Evolutionary conservation across 140 eudicot species (phyloP), one percentile per base, ranked within the genome.

Genomic region (Anethum foeniculum): DNA sequence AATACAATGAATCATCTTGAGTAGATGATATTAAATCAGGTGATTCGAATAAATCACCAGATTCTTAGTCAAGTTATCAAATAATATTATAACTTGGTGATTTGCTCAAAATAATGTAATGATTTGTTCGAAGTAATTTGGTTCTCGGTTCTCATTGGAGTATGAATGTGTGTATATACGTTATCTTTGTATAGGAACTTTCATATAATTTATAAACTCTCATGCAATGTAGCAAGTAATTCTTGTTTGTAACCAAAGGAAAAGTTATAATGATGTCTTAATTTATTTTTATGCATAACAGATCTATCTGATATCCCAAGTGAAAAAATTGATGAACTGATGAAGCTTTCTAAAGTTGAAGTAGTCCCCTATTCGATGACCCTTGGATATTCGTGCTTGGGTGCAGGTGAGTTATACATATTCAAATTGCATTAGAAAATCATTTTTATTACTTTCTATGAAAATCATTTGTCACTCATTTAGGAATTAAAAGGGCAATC

Each of bases 361-460:
- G 91, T 93, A 9, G 93, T 90, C 82, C 99, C 98, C 18, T 90
- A 93, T 83, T 90, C 97, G 14, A 16, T 96, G 84, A 91, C 93
- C 21, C 99, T 96, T 48, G 98, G 96, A 68, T 96, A 96, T 88
- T 93, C 99, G 15, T 93, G 88, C 75, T 96, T 97, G 98, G 85
- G 91, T 60, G 94, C 98, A 87, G 99, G 99, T 96, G 80, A 89
- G 62, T 81, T 67, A 81, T 58, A 39, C 9, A 23, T 47, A 34
- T 82, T 82, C 15, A 72, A 41, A 25, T 82, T 72, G 39, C 46
- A 16, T 25, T 34, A 28, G 21, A 64, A 60, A 12, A 49, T 81
- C 12, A 46, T 46, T 9, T 46, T 46, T 9, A 0, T 75, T 36
- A 62, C 76, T 83, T 25, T 56, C 28, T 84, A 32, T 11, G 25